Evolutionary conservation across 768 basidiomycete genomes (phyloP).

Genomic region (Mycena indigotica): DNA sequence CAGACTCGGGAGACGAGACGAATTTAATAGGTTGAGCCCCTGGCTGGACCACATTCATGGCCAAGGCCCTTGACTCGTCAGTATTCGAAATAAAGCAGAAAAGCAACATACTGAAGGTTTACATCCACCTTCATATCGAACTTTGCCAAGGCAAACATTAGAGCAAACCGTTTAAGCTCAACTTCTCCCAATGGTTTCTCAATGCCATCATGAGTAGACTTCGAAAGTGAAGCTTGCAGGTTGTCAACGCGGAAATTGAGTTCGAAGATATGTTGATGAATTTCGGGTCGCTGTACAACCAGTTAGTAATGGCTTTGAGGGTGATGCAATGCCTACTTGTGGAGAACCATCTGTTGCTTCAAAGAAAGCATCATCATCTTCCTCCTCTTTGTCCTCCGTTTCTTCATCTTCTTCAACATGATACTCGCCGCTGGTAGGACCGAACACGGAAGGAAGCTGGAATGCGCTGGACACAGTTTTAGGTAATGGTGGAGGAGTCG

Average conservation of each 20-base stretch:
- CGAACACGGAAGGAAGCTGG: constrained; percentile 61
- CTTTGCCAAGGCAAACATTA: constrained; percentile 75
- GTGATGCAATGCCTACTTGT: constrained; percentile 40
- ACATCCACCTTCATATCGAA: constrained; percentile 88
- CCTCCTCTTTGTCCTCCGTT: constrained; percentile 41
- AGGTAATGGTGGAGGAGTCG: constrained; percentile 23
- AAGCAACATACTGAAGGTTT: constrained; percentile 62
- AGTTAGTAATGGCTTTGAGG: background rate
- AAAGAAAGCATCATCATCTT: constrained; percentile 63
- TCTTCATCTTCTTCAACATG: constrained; percentile 62
- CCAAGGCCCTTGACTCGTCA: constrained; percentile 57
- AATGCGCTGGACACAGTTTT: constrained; percentile 40
- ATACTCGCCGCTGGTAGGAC: constrained; percentile 62
- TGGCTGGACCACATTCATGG: constrained; percentile 71
- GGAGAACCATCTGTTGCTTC: constrained; percentile 67
- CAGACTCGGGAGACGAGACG: constrained; percentile 59
- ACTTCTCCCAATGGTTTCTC: constrained; percentile 83
- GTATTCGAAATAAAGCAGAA: constrained; percentile 3
- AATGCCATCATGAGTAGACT: constrained; percentile 56
- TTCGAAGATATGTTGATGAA: constrained; percentile 71
- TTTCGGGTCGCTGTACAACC: constrained; percentile 38
- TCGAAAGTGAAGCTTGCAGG: constrained; percentile 78
- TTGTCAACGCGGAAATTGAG: constrained; percentile 86
- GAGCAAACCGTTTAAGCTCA: constrained; percentile 73
- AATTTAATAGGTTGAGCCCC: constrained; percentile 57